Percentiles rank a stretch among this genome's conserved stretches.
phyloP scores from a whole-genome alignment of 2,329 filamentous ascomycete species.

The Fusarium sp. region DNA sequence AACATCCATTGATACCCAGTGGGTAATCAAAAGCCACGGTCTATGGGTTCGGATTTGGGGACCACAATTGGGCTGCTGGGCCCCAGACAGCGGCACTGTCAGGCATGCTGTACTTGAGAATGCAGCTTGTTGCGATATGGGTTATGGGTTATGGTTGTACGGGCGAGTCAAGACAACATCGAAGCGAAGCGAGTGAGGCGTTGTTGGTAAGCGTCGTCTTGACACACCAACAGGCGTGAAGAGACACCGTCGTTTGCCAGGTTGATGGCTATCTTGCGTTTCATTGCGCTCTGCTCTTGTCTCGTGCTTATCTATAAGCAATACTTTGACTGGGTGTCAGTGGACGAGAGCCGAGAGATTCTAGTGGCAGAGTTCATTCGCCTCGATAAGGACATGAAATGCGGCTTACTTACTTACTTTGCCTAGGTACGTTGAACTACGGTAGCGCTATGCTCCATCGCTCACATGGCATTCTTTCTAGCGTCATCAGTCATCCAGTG shows the following conservation, averaged over 20 bases:
- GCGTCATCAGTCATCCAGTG: conserved; percentile 15
- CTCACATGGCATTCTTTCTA: conserved; percentile 36
- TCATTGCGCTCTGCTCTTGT: background rate
- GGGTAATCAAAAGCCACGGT: conserved; percentile 2
- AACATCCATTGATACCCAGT: conserved; percentile 3
- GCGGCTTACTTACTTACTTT: background rate
- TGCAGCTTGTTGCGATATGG: background rate
- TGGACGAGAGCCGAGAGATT: conserved; percentile 1
- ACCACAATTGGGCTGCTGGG: conserved; percentile 25
- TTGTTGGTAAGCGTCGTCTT: background rate
- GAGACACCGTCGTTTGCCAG: conserved; percentile 16
- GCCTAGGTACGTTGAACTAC: background rate
- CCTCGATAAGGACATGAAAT: conserved; percentile 28
- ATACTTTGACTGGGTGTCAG: background rate
- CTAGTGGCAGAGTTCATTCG: background rate
- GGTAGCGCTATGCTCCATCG: background rate
- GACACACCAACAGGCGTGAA: conserved; percentile 2
- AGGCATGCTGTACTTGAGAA: background rate
- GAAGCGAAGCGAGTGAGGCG: background rate
- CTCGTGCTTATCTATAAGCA: conserved; percentile 1
- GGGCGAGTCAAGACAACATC: background rate
- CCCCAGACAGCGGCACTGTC: background rate
- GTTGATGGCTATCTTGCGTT: background rate
- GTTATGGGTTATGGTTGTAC: background rate
- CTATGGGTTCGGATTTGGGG: background rate